These are phyloP conservation scores for Lodderomyces oxycetoniae DNA, from an alignment of 1,139 yeast species.

Conservation along the genomic window DNA sequence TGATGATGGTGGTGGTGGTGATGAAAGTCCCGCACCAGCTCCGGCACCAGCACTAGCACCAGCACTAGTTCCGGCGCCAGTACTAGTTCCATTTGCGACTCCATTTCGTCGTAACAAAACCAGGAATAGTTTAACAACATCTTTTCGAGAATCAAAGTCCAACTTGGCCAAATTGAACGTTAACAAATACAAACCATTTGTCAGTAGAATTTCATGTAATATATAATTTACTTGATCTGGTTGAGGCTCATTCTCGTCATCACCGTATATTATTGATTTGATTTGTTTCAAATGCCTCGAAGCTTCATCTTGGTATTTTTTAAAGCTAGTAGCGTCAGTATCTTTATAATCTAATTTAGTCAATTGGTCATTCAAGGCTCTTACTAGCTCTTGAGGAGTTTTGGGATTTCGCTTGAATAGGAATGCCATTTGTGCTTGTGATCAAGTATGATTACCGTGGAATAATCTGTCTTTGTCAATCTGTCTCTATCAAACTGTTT, in stretches of 20 bases:
- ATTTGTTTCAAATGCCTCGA: constrained; percentile 64
- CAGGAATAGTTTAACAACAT: constrained; percentile 68
- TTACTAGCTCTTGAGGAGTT: constrained; percentile 79
- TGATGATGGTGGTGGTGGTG: neutral
- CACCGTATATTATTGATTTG: constrained; percentile 68
- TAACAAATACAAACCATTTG: constrained; percentile 63
- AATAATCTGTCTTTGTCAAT: no score
- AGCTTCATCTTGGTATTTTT: constrained; percentile 72
- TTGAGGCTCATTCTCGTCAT: constrained; percentile 61
- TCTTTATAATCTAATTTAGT: constrained; percentile 58
- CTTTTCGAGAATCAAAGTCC: constrained; percentile 88
- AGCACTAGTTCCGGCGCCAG: no score
- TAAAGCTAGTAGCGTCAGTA: constrained; percentile 29
- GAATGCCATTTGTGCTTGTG: constrained; percentile 87
- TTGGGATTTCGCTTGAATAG: constrained; percentile 89
- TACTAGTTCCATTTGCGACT: no score
- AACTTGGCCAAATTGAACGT: constrained; percentile 55
- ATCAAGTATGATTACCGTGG: no score
- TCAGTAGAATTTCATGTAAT: constrained; percentile 71
- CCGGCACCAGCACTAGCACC: no score
- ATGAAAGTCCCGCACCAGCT: constrained; percentile 1
- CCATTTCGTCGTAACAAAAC: constrained; percentile 73
- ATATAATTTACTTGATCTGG: constrained; percentile 71
- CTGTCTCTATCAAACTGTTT: no score
- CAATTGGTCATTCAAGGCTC: constrained; percentile 70